Base-by-base conservation (phyloP, 345 rosid genomes). In the Odontarrhena argentea region DNA sequence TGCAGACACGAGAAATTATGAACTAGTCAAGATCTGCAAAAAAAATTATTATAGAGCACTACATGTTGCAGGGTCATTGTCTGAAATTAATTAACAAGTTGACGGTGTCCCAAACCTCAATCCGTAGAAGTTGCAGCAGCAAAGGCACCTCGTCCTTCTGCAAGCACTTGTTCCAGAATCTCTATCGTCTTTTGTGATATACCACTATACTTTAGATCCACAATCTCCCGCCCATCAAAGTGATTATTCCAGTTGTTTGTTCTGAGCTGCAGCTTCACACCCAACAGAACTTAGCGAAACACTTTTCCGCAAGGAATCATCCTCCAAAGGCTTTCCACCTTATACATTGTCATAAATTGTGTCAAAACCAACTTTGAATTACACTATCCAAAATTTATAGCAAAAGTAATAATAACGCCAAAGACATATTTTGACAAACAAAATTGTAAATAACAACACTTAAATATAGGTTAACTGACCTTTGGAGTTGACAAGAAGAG, bases 101-200 rank as follows among this genome's bases (percentile, higher is more conserved):
- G 1, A 41, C 42, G 49, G 18, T 58, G 63, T 26, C 86, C 74
- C 82, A 86, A 80, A 55, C 88, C 85, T 78, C 86, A 92, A 45
- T 86, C 92, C 7, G 89, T 85, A 54, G 89, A 92, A 15, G 77
- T 69, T 35, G 92, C 87, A 32, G 92, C 88, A 44, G 75, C 37
- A 14, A 67, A 68, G 9, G 85, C 80, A 65, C 76, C 69, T 32
- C 76, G 70, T 54, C 81, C 86, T 54, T 81, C 79, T n/a, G 69
- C 80, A 24, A 86, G 58, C 18, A 76, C 82, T 62, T 76, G 77
- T 55, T 83, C 83, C 35, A 84, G 42, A 64, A 62, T 48, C 50
- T 65, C 74, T 65, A 73, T 63, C 12, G 61, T 38, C 75, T 60
- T 61, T 55, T 71, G 65, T 13, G 72, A 63, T 57, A 65, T 50